A percentile compares a stretch with the other conserved stretches of the same genome.
Conservation (phyloP, 352 stramenopile species). For the Elongisporangium undulatum region DNA sequence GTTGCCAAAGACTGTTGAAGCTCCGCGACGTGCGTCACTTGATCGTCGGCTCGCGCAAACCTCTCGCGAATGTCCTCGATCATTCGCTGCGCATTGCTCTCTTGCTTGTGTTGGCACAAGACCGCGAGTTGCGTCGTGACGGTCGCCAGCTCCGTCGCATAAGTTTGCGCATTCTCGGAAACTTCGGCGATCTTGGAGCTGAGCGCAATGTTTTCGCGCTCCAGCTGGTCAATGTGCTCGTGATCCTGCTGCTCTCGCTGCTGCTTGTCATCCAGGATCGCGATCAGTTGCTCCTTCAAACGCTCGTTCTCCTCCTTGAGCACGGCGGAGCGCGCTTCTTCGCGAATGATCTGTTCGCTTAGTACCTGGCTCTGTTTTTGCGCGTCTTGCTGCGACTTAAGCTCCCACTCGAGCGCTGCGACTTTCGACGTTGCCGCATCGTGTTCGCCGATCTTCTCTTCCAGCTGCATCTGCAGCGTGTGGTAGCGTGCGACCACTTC, state of each 20-base stretch:
- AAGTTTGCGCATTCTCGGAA: too few species aligned
- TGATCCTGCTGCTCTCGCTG: conserved; percentile 35
- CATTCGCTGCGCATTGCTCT: too few species aligned
- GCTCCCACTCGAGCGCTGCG: conserved; percentile 47
- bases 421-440: conserved; percentile 40
- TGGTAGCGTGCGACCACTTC: conserved; percentile 49
- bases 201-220: conserved; percentile 13
- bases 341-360: conserved; percentile 20
- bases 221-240: conserved; percentile 8
- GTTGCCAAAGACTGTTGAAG: too few species aligned
- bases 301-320: conserved; percentile 55
- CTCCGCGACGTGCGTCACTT: too few species aligned
- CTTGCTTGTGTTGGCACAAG: too few species aligned
- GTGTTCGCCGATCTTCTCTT: conserved; percentile 46
- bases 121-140: too few species aligned
- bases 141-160: too few species aligned
- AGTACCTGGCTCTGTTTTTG: conserved; percentile 13
- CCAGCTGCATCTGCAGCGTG: conserved; percentile 39
- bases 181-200: too few species aligned
- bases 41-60: too few species aligned
- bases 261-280: conserved; percentile 42
- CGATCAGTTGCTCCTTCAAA: conserved; percentile 37
- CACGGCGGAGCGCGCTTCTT: conserved; percentile 42
- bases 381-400: conserved; percentile 21
- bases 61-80: too few species aligned